Evolutionary conservation across 768 basidiomycete genomes (phyloP), one percentile per base, ranked within the genome.

Genomic region (Tremella mesenterica): DNA sequence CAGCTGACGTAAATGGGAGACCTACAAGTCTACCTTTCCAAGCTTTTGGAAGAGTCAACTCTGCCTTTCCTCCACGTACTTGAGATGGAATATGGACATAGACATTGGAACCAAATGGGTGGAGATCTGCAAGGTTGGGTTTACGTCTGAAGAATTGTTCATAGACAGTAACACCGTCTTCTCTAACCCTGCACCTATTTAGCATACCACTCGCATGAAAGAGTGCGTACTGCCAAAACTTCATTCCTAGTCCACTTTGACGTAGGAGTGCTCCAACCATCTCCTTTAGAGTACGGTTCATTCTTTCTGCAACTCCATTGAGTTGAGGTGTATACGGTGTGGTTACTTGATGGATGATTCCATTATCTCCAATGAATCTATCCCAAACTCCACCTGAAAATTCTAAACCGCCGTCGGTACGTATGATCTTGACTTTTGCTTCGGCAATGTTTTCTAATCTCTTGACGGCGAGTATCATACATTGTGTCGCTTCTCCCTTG

Each of bases 211-310:
- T 25, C 20, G 50, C 54, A 31, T 52, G 47, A 2, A 23, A 27
- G 33, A 34, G 27, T 16, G 54, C 54, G 29, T 33, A 51, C 39
- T 56, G 50, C 54, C 54, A 56, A 50, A 29, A 56, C 2, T 14
- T 20, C 23, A 50, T 48, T 23, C 29, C 50, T 12, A 56, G 34
- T 10, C 18, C 30, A 6, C 47, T 31, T n/a, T 30, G 36, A 14
- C 49, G 39, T 3, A 63, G 49, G 53, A 60, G 59, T 1, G 61
- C 18, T 45, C 36, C n/a, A 50, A 28, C 20, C 59, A 61, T 55
- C 43, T 61, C 60, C 43, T 60, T 60, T 48, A 64, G 9, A 10
- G 60, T 64, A 9, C 59, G 49, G 44, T 61, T 61, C 39, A 47
- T 25, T 20, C 62, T 48, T 38, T 64, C 62, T 0, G 57, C 54